phyloP scores from a whole-genome alignment of 2,329 filamentous ascomycete species.

The Apiospora aurea region DNA sequence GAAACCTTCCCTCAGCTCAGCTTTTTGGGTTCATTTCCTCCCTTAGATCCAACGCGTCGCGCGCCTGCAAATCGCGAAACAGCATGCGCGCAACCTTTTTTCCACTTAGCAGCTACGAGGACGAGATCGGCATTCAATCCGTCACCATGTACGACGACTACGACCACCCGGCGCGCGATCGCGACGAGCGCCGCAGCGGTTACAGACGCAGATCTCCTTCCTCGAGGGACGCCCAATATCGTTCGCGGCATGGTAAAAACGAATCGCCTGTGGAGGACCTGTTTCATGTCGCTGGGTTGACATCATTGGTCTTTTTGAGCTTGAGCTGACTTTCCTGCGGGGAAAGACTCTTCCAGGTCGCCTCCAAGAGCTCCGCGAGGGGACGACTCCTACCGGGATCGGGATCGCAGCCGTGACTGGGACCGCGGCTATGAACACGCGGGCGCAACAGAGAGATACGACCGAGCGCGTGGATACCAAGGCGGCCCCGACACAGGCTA shows the following conservation, averaged over 20 bases:
- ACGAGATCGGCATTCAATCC: not conserved
- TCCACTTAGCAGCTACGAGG: not conserved
- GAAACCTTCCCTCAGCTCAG: not conserved
- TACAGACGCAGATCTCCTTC: constrained; percentile 40
- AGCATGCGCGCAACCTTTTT: not conserved
- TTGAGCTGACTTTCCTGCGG: constrained; percentile 43
- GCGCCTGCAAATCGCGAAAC: not conserved
- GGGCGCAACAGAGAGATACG: constrained; percentile 10
- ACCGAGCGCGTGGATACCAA: constrained; percentile 19
- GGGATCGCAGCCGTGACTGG: constrained; percentile 32
- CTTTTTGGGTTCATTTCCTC: not conserved
- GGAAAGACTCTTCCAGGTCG: constrained; percentile 45
- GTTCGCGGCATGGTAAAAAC: constrained; percentile 46
- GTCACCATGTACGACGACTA: constrained; percentile 43
- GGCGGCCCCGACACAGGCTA: constrained; percentile 22
- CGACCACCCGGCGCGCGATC: constrained; percentile 39
- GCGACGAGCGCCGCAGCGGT: constrained; percentile 37
- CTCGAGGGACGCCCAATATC: constrained; percentile 42
- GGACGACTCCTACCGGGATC: constrained; percentile 37
- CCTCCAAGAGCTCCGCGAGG: constrained; percentile 39
- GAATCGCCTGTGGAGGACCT: constrained; percentile 41
- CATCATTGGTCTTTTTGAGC: constrained; percentile 32
- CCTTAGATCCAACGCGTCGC: not conserved
- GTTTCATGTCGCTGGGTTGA: constrained; percentile 31
- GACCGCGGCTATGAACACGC: constrained; percentile 22